Percentiles rank a stretch among this genome's conserved stretches.
Evolutionary conservation across 345 rosid species (phyloP).

Genomic region (Balakata baccata): DNA sequence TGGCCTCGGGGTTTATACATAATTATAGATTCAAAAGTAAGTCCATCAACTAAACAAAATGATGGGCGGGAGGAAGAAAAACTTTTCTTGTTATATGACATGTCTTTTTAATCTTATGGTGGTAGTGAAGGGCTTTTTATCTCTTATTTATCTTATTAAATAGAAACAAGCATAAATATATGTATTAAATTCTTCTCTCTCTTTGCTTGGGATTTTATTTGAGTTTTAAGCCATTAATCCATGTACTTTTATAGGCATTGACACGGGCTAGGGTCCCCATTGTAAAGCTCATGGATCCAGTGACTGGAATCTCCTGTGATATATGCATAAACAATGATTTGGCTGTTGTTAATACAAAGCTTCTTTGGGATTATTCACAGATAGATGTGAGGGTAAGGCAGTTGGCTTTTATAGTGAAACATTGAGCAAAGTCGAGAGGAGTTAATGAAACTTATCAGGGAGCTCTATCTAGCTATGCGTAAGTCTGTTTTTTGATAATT

Average conservation of each 20-base stretch:
- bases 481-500: constrained; percentile 33
- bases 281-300: constrained; percentile 97
- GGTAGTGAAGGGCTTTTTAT: too few species aligned
- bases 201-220: too few species aligned
- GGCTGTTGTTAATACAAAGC: constrained; percentile 96
- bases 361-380: constrained; percentile 72
- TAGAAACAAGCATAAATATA: too few species aligned
- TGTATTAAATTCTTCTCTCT: too few species aligned
- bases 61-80: too few species aligned
- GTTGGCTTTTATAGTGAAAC: constrained; percentile 84
- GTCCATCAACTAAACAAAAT: too few species aligned
- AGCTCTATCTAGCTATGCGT: constrained; percentile 98
- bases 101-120: too few species aligned
- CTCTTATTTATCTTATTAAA: too few species aligned
- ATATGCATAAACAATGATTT: constrained; percentile 88
- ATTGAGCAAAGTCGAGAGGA: constrained; percentile 94
- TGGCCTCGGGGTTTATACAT: too few species aligned
- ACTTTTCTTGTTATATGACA: too few species aligned
- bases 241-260: constrained; percentile 53
- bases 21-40: too few species aligned
- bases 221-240: constrained; percentile 13
- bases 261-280: constrained; percentile 95
- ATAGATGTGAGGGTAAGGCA: constrained; percentile 82
- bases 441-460: constrained; percentile 95
- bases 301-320: constrained; percentile 83